phyloP scores from a whole-genome alignment of 2,329 filamentous ascomycete genomes.

The Drechslerella dactyloides region DNA sequence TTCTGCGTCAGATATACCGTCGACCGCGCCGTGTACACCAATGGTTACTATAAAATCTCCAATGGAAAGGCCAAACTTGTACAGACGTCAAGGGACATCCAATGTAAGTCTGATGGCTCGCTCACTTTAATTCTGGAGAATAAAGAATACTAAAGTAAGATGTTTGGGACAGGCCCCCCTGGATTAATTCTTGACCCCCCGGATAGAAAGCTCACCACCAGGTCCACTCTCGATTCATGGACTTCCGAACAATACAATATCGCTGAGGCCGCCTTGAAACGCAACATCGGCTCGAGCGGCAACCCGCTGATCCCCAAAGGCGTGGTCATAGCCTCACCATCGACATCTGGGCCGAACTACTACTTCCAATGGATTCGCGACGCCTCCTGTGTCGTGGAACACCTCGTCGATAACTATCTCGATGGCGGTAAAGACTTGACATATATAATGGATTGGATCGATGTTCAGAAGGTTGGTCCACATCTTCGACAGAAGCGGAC shows the following conservation, averaged over 20 bases:
- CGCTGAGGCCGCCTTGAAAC: conserved; percentile 41
- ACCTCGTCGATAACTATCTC: conserved; percentile 59
- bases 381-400: conserved; percentile 59
- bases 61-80: background rate
- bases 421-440: conserved; percentile 50
- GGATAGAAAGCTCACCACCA: background rate
- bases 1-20: conserved; percentile 4
- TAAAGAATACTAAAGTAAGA: too few relatives aligned
- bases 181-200: too few relatives aligned
- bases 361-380: conserved; percentile 62
- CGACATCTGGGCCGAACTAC: conserved; percentile 59
- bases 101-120: too few relatives aligned
- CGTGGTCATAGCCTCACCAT: conserved; percentile 60
- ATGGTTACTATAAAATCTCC: background rate
- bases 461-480: conserved; percentile 19
- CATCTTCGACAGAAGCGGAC: conserved; percentile 53
- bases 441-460: conserved; percentile 46
- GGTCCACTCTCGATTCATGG: conserved; percentile 20
- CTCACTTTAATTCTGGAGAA: too few relatives aligned
- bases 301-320: conserved; percentile 53
- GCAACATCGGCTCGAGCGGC: conserved; percentile 34
- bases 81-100: too few relatives aligned
- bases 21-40: background rate
- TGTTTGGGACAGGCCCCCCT: too few relatives aligned
- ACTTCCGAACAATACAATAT: conserved; percentile 22